Evolutionary conservation across 2,329 filamentous ascomycete genomes (phyloP), one percentile per base, ranked within the genome.

Genomic region (Paecilomyces sp.): DNA sequence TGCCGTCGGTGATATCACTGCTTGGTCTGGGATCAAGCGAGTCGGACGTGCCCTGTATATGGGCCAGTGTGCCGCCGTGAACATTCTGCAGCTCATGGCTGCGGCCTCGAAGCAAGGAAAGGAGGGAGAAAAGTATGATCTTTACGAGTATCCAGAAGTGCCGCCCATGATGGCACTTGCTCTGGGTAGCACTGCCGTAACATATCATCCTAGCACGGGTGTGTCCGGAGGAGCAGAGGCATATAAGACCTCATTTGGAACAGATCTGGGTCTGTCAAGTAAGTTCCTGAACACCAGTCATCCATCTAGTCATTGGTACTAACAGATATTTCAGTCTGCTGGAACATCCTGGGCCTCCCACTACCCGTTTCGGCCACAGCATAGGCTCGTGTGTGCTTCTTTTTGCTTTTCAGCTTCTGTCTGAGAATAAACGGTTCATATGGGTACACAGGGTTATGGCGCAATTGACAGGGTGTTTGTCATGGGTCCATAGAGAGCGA

Each of bases 11-110:
- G 90, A 93, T 69, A 77, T 89, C 15, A 83, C 82, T 33, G 77
- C 79, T 55, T 92, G 90, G 89, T 83, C 87, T 0, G 89, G 89
- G 52, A 91, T 93, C 76, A 92, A 91, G 78, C 87, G 90, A 53
- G 90, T 87, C 66, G 89, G 90, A 25, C 84, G 80, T 15, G 90
- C 90, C 34, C 90, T 92, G 82, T 84, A 89, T 68, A 86, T 87
- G 79, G 90, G 89, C 41, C 83, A 86, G 67, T 80, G 82, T 62
- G 83, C 83, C 2, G 88, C 85, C 6, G 74, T 81, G 57, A 92
- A 92, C 69, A 82, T 89, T 58, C 83, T 89, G 74, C 83, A 88
- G 73, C 51, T 53, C 24, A 30, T 53, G 24, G 18, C 18, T 28
- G 15, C 51, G 6, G 28, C 51, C 28, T 53, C 51, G 3, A 53